phyloP scores from a whole-genome alignment of 441 rosid species.

The Gossypium davidsonii region DNA sequence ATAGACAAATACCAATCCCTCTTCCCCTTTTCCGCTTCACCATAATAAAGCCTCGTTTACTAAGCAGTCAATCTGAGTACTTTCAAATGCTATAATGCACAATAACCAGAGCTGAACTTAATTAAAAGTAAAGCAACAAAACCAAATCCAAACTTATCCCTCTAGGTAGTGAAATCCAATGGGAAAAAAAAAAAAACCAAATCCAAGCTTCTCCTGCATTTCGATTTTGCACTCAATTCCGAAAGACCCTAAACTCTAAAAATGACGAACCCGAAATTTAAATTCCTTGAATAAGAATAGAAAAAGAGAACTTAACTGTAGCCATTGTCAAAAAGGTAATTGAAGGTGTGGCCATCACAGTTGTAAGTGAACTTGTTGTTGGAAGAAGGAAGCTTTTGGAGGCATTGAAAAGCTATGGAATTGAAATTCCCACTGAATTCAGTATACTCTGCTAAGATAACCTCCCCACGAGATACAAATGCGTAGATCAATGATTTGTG shows the following conservation, averaged over 20 bases:
- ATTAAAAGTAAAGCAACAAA: background rate
- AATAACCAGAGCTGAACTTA: background rate
- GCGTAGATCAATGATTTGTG: conserved; percentile 69
- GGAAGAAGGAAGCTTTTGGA: conserved; percentile 67
- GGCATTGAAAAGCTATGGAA: conserved; percentile 68
- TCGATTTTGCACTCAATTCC: background rate
- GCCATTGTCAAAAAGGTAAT: conserved; percentile 67
- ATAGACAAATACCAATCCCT: background rate
- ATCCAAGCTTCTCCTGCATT: no score
- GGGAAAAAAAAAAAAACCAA: background rate
- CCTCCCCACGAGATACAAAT: conserved; percentile 57
- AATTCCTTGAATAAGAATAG: background rate
- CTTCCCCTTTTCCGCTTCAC: background rate
- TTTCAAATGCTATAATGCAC: background rate
- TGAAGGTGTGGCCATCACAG: conserved; percentile 76
- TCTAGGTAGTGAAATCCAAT: background rate
- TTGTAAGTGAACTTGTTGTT: conserved; percentile 71
- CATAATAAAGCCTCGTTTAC: background rate
- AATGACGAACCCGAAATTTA: background rate
- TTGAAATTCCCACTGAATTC: conserved; percentile 69
- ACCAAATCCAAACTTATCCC: background rate
- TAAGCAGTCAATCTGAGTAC: background rate
- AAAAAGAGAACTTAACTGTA: conserved; percentile 43
- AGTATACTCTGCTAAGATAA: conserved; percentile 57
- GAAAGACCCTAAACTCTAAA: background rate